Base-by-base conservation (phyloP, 192 early-diverging fungal genomes). In the Mortierella antarctica region DNA sequence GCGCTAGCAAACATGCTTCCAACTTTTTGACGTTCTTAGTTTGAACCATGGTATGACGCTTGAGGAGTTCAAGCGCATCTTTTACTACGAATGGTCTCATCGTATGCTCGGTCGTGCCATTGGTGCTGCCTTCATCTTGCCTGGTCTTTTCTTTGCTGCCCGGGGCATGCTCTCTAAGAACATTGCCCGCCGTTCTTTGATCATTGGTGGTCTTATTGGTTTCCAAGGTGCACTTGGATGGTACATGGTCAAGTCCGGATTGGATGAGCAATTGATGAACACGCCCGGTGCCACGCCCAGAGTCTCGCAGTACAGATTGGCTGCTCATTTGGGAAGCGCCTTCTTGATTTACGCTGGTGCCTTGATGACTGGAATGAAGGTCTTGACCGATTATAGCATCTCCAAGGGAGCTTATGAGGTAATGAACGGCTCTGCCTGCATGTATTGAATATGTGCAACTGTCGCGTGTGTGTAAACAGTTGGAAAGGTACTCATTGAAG, bases 11-110 rank as follows among this genome's bases (percentile, higher is more conserved):
- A 40, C 12, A 20, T 20, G 18, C 6, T 45, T 18, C 46, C 12
- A 4, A n/a, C n/a, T 49, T 9, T 15, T 58, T 60, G 15, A 42
- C 48, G 39, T 41, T 17, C 42, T 45, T 82, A 95, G 93, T 66
- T 84, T 97, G 67, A 96, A 99, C 83, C 92, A 92, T 62, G 85
- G 94, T 48, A 96, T 99, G 82, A 91, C 91, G 4, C 79, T 98
- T 18, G 85, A 91, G 40, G 96, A 99, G 80, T 98, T 99, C 88
- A 98, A 99, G 85, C 91, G 85, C 62, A 99, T 98, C 67, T 99
- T 96, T 83, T 98, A 95, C 84, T 95, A 95, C 91, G 97, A 99
- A 85, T 98, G 98, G 97, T 92, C 92, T 59, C 97, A 99, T 75
- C 91, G 98, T 74, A 97, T 97, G 87, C 85, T 93, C 52, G 98